Percentiles rank a stretch among this genome's conserved stretches.
Evolutionary conservation across 75 land plant species (phyloP).

Genomic region (Adiantum capillusveneris): DNA sequence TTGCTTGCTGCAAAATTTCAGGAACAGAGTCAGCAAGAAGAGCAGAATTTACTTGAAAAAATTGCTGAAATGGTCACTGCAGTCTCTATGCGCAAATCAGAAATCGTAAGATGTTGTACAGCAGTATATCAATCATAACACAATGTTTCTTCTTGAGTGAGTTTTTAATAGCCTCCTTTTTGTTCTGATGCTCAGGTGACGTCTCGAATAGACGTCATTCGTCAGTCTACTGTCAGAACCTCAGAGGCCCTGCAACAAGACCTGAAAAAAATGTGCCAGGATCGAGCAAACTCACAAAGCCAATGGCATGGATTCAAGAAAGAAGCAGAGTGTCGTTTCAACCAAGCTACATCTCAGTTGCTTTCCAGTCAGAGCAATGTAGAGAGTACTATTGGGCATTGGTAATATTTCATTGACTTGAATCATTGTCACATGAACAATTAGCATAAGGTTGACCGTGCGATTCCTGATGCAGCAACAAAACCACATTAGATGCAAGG

Average conservation of each 20-base stretch:
- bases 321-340: conserved; percentile 15
- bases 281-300: conserved; percentile 4
- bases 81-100: conserved; percentile 63
- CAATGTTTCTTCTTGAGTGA: neutral
- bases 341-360: conserved; percentile 14
- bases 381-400: conserved; percentile 17
- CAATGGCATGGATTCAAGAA: conserved; percentile 10
- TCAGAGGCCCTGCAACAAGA: conserved; percentile 10
- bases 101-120: conserved; percentile 39
- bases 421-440: neutral
- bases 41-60: conserved; percentile 55
- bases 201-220: conserved; percentile 12
- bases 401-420: conserved; percentile 13
- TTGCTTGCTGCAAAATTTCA: conserved; percentile 1
- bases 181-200: conserved; percentile 4
- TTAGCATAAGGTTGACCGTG: neutral
- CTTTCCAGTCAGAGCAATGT: conserved; percentile 13
- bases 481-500: conserved; percentile 29
- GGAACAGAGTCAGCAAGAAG: conserved; percentile 30
- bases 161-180: neutral
- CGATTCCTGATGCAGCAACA: conserved; percentile 35
- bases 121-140: neutral
- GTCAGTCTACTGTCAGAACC: conserved; percentile 6
- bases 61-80: conserved; percentile 74
- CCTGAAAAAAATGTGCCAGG: conserved; percentile 14